Evolutionary conservation across 306 rosid genomes (phyloP), one percentile per base, ranked within the genome.

Genomic region (Nissolia schottii): DNA sequence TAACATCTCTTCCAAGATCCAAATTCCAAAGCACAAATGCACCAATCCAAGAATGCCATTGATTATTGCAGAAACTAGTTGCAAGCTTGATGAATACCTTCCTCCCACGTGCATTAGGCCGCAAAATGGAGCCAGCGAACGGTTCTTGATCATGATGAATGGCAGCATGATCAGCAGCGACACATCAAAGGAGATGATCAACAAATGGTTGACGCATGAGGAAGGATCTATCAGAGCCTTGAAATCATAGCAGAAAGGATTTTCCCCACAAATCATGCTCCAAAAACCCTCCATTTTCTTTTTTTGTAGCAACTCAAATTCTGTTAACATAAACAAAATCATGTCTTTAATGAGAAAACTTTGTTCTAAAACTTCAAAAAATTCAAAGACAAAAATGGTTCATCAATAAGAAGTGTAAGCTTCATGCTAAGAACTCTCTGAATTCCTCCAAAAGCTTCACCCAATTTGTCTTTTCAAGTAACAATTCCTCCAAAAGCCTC

Each of bases 11-110:
- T 73, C 95, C 29, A 91, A 70, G 62, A 29, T 32, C 87, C 88
- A 83, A 70, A 83, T 41, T n/a, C 89, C 96, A 40, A 82, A 71
- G 51, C 80, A 77, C 73, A 85, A 64, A 80, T 79, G 85, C 23
- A 64, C 73, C 3, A 82, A 34, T 1, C 91, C 97, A 71, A 85
- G 66, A 71, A 70, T 46, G 3, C 76, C 81, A 83, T 87, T 82
- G 59, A 12, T 60, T 57, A 63, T 66, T 7, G 81, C 85, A 34
- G 93, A 84, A 14, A 70, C 61, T 32, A 84, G 41, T 37, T 79
- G 87, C 69, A 84, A 69, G n/a, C 16, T 69, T 5, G 90, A 82
- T 5, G 90, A 82, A 20, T 35, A 25, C 20, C 82, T 78, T 32
- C 16, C 68, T 32, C 16, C 68, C n/a, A 32, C 19, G 55, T 49